Evolutionary conservation across 23 red algal species (phyloP).

Genomic region (Porphyridium purpureum): DNA sequence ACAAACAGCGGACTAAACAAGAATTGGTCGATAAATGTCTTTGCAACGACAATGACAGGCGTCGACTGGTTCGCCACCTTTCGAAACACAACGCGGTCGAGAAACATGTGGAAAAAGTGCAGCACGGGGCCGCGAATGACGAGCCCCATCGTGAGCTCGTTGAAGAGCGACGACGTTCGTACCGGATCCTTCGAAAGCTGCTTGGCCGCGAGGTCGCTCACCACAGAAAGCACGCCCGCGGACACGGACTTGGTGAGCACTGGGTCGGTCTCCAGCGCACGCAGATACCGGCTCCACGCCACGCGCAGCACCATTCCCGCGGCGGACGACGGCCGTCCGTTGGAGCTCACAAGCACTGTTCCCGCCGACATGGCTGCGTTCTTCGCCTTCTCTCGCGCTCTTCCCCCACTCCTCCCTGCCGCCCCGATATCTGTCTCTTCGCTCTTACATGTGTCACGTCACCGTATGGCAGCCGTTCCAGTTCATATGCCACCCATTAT

Average conservation of each 20-base stretch:
- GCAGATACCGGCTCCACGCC: slow-evolving; percentile 18
- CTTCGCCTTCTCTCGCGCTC: not conserved
- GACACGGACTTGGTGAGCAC: slow-evolving; percentile 64
- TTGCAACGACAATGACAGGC: slow-evolving; percentile 25
- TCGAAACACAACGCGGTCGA: slow-evolving; percentile 56
- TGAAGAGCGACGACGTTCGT: slow-evolving; percentile 26
- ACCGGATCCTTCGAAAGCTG: slow-evolving; percentile 6
- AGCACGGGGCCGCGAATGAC: slow-evolving; percentile 43
- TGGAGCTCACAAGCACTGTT: too few species aligned
- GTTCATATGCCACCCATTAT: too few species aligned
- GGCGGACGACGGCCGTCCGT: too few species aligned
- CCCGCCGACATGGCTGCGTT: too few species aligned
- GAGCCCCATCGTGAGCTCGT: slow-evolving; percentile 75
- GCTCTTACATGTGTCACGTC: too few species aligned
- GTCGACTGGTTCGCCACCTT: slow-evolving; percentile 6
- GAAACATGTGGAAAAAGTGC: slow-evolving; percentile 74
- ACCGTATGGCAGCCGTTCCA: too few species aligned
- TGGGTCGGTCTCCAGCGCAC: slow-evolving; percentile 13
- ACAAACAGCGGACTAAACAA: slow-evolving; percentile 80
- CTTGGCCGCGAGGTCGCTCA: slow-evolving; percentile 35
- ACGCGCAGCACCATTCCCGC: not conserved
- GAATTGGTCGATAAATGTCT: slow-evolving; percentile 73
- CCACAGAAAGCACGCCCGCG: slow-evolving; percentile 42
- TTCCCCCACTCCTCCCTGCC: not conserved
- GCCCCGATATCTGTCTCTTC: too few species aligned